Evolutionary conservation across 2,329 filamentous ascomycete species (phyloP).

Genomic region (Grosmannia penicillata): DNA sequence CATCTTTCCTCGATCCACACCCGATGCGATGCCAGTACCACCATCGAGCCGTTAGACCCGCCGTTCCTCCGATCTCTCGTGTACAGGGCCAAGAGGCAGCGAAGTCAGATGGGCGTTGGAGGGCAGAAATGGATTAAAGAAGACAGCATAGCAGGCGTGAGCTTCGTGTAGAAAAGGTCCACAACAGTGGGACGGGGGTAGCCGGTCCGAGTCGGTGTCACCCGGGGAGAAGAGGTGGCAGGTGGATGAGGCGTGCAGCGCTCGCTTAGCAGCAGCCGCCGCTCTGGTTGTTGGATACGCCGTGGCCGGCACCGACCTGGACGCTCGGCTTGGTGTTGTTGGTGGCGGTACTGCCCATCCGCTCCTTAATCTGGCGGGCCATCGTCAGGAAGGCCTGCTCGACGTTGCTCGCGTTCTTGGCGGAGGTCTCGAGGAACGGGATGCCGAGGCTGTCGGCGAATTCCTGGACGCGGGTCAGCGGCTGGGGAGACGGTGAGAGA

Average conservation of each 20-base stretch:
- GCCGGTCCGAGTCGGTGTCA: no score
- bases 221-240: background rate
- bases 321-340: slow-evolving; percentile 99
- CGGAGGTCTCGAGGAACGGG: slow-evolving; percentile 97
- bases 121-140: no score
- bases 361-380: slow-evolving; percentile 99
- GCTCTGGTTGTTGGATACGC: slow-evolving; percentile 47
- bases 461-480: slow-evolving; percentile 46
- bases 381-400: slow-evolving; percentile 99
- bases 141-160: no score
- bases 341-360: slow-evolving; percentile 89
- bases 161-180: no score
- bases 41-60: no score
- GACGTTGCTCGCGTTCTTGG: slow-evolving; percentile 98
- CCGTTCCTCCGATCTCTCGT: no score
- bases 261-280: slow-evolving; percentile 20
- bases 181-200: no score
- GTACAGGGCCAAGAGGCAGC: no score
- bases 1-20: background rate
- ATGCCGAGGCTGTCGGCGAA: slow-evolving; percentile 98
- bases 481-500: background rate
- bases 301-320: slow-evolving; percentile 87
- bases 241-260: background rate
- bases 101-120: no score
- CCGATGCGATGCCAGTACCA: no score